Evolutionary conservation across 1,284 basidiomycete species (phyloP).

Genomic region (Trichosporon ovoides): DNA sequence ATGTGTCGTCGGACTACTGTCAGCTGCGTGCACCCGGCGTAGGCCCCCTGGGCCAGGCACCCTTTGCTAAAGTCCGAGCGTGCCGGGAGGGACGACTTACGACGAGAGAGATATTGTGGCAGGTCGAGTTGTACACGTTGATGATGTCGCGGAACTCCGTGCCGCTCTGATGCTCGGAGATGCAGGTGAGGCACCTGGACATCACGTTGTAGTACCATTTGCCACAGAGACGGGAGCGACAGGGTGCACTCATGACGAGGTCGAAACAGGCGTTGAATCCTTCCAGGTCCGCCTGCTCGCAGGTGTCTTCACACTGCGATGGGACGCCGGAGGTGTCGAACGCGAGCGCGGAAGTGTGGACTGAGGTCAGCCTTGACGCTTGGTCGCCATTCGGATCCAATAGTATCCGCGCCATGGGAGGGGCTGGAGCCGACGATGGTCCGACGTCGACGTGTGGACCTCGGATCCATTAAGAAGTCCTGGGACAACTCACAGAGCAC

Average conservation of each 20-base stretch:
- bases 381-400: neutral
- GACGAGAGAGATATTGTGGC: neutral
- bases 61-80: too few relatives aligned
- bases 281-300: neutral
- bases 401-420: too few relatives aligned
- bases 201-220: neutral
- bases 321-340: neutral
- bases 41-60: neutral
- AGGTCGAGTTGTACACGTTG: neutral
- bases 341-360: neutral
- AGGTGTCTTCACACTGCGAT: neutral
- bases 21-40: neutral
- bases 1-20: neutral
- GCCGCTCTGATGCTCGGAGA: neutral
- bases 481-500: too few relatives aligned
- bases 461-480: too few relatives aligned
- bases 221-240: neutral
- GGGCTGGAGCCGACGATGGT: too few relatives aligned
- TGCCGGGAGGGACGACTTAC: neutral
- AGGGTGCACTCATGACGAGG: neutral
- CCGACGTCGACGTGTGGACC: too few relatives aligned
- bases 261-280: slow-evolving; percentile 4
- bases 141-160: neutral
- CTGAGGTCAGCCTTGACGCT: neutral
- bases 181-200: neutral